These are phyloP conservation scores for Phytophthora boehmeriae DNA, from an alignment of 352 stramenopile species.

Conservation along the genomic window DNA sequence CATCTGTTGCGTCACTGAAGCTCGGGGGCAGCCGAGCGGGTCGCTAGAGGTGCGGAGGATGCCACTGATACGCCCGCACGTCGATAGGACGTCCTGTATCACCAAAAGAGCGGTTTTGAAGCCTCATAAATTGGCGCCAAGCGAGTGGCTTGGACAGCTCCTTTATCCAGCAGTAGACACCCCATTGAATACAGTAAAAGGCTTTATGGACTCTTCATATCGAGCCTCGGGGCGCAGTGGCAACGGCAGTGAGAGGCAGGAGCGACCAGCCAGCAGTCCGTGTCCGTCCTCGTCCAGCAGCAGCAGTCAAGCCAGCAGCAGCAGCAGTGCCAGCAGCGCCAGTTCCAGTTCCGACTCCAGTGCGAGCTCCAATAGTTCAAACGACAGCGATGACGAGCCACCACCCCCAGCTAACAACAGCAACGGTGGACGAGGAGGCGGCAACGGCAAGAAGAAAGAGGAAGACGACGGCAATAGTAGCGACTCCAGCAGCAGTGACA, in stretches of 20 bases:
- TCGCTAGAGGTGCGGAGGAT: slow-evolving; percentile 24
- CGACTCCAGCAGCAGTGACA: slow-evolving; percentile 43
- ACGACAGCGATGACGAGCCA: slow-evolving; percentile 34
- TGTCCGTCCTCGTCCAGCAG: slow-evolving; percentile 43
- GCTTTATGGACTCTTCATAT: background rate
- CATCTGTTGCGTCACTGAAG: slow-evolving; percentile 12
- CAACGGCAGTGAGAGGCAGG: slow-evolving; percentile 21
- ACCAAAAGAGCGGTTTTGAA: background rate
- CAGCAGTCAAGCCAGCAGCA: slow-evolving; percentile 30
- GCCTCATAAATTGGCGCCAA: slow-evolving; percentile 13
- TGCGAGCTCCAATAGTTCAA: slow-evolving; percentile 25
- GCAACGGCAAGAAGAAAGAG: slow-evolving; percentile 29
- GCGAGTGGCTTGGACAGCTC: slow-evolving; percentile 14
- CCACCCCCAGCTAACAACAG: slow-evolving; percentile 19
- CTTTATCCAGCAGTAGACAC: background rate
- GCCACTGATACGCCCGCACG: slow-evolving; percentile 18
- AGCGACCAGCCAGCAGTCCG: slow-evolving; percentile 41
- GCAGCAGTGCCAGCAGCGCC: slow-evolving; percentile 37
- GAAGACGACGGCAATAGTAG: slow-evolving; percentile 27
- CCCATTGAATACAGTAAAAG: slow-evolving; percentile 7
- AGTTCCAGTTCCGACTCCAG: slow-evolving; percentile 31
- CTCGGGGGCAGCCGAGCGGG: background rate
- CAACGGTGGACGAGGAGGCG: slow-evolving; percentile 13
- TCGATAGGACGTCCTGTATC: slow-evolving; percentile 2
- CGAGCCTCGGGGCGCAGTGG: slow-evolving; percentile 1